Evolutionary conservation across 306 rosid genomes (phyloP), one percentile per base, ranked within the genome.

Genomic region (Quercus mongolica): DNA sequence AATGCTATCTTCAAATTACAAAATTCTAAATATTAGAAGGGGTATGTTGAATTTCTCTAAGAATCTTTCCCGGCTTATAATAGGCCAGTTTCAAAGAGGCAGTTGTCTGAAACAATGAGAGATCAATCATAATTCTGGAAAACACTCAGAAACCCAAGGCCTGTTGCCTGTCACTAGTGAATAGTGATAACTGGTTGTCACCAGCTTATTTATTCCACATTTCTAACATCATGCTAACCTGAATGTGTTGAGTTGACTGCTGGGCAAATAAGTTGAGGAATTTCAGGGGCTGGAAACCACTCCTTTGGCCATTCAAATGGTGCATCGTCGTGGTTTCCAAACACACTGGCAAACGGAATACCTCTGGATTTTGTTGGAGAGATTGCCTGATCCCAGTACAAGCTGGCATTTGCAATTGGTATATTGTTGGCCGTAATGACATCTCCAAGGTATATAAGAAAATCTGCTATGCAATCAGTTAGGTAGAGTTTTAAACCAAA

Each of bases 311-410:
- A 94, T 38, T 81, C 82, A 82, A 94, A 94, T 3, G 89, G 56
- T 4, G 92, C 97, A 81, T 94, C 98, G 69, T 92, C 97, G 54
- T 92, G 98, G 80, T 94, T 94, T 74, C 97, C 97, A 28, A 89
- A 94, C 58, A 92, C 90, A 81, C 87, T 87, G 5, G 97, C 97
- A 89, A 90, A 91, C 19, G 92, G 94, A 74, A 91, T 89, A 20
- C 92, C 90, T 63, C 83, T 82, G 58, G 83, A 85, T 91, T 86
- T 90, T 56, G 95, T 74, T 26, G 97, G 97, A 58, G 94, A 90
- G 74, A 71, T 77, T 67, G 98, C 98, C 58, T 64, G 88, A 73
- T 92, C 90, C 97, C 97, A 92, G 57, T 91, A 94, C 86, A 87
- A 84, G 84, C 79, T 92, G 81, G 95, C 95, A 86, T 92, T 94